Conservation (phyloP, 2,329 filamentous ascomycete species). For the Beauveria asiatica region DNA sequence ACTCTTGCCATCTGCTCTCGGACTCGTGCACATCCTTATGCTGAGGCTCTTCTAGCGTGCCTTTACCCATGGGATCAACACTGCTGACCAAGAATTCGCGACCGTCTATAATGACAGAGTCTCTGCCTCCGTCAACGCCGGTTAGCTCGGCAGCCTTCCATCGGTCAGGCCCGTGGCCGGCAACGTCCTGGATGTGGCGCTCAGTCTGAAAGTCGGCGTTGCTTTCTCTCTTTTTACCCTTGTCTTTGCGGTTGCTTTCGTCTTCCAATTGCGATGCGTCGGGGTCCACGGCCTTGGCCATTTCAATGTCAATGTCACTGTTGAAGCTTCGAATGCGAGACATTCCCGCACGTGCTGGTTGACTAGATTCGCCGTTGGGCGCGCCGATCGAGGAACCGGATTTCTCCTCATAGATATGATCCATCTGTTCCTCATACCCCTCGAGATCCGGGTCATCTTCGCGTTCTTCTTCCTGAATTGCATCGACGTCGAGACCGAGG, state of each 20-base stretch:
- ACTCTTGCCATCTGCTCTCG: constrained; percentile 22
- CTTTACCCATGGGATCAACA: constrained; percentile 55
- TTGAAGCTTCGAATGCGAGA: constrained; percentile 54
- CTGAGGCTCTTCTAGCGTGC: constrained; percentile 38
- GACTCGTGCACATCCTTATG: background rate
- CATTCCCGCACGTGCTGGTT: constrained; percentile 26
- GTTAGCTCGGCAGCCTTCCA: constrained; percentile 58
- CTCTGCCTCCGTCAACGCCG: constrained; percentile 55
- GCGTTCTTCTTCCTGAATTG: constrained; percentile 72
- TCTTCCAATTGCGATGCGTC: constrained; percentile 12
- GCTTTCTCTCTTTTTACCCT: constrained; percentile 21
- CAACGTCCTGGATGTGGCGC: constrained; percentile 51
- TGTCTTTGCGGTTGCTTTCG: constrained; percentile 13
- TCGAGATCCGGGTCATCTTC: constrained; percentile 56
- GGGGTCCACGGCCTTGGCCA: constrained; percentile 41
- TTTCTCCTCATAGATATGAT: constrained; percentile 50
- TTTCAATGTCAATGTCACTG: constrained; percentile 43
- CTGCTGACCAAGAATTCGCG: constrained; percentile 64
- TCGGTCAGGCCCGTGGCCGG: constrained; percentile 67
- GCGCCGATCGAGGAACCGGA: constrained; percentile 18
- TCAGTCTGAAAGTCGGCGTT: background rate
- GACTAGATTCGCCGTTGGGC: constrained; percentile 18
- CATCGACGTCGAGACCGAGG: constrained; percentile 89
- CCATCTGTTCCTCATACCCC: constrained; percentile 50
- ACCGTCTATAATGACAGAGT: constrained; percentile 59